Evolutionary conservation across 2,329 filamentous ascomycete genomes (phyloP).

Genomic region (Cryphonectria radicalis): DNA sequence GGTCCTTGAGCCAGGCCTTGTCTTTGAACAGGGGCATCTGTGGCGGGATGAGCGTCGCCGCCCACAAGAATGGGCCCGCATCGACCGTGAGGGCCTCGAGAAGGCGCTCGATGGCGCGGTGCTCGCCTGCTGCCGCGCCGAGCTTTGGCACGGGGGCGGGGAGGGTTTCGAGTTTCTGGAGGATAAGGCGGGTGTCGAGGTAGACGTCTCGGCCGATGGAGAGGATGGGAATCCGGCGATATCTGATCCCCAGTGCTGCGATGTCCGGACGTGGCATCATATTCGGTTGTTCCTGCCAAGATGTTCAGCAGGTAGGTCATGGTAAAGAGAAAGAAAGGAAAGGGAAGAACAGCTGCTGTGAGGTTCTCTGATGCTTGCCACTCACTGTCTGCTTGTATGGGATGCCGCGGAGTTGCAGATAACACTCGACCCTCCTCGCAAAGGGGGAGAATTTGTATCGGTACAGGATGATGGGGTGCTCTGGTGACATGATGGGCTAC

Average conservation of each 20-base stretch:
- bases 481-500: slow-evolving; percentile 19
- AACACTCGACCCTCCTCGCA: slow-evolving; percentile 67
- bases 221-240: slow-evolving; percentile 72
- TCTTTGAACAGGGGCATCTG: slow-evolving; percentile 59
- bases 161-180: slow-evolving; percentile 64
- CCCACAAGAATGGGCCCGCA: slow-evolving; percentile 58
- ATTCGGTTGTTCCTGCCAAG: slow-evolving; percentile 64
- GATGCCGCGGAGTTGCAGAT: slow-evolving; percentile 68
- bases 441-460: slow-evolving; percentile 70
- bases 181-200: slow-evolving; percentile 70
- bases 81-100: slow-evolving; percentile 62
- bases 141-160: slow-evolving; percentile 50
- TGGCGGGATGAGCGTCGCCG: slow-evolving; percentile 60
- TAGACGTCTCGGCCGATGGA: slow-evolving; percentile 70
- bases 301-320: slow-evolving; percentile 15
- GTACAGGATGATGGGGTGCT: slow-evolving; percentile 59
- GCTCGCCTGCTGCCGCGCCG: slow-evolving; percentile 43
- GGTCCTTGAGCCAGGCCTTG: slow-evolving; percentile 63
- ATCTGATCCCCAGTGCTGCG: slow-evolving; percentile 61
- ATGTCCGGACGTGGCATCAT: slow-evolving; percentile 70
- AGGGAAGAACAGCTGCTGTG: background rate
- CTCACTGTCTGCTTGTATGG: slow-evolving; percentile 70
- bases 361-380: slow-evolving; percentile 28
- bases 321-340: background rate
- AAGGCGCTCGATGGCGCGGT: slow-evolving; percentile 56